Base-by-base conservation (phyloP, 1,284 basidiomycete species). In the Pseudozyma pruni region DNA sequence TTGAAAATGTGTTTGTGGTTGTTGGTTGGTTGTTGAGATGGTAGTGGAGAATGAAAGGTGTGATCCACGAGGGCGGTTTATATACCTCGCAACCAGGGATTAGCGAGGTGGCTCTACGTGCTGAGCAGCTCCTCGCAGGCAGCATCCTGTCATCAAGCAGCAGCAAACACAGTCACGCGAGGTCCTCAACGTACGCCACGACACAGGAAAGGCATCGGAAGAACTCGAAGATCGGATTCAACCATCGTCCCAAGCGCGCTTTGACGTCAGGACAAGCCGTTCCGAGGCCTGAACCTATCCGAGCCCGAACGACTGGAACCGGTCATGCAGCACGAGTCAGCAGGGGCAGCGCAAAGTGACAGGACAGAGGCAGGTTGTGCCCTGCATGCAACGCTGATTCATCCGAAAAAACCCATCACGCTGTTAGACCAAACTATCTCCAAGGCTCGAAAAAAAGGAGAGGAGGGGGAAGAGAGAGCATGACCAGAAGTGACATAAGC, bases 351-450 rank as follows among this genome's bases (percentile, higher is more conserved):
- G 49, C 48, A 52, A 48, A 38, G 16, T 60, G 57, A 60, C 45
- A 53, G 50, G 25, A 27, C 33, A 13, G n/a, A 19, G 20, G 33
- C 9, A 4, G 40, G 4, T 27, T n/a, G 14, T 16, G 11, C n/a
- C 33, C 7, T 32, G 38, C 61, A 57, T 63, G 61, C 54, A 42
- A 17, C 19, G 61, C 49, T 64, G 61, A 64, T 45, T 64, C 61
- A 34, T n/a, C 58, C 51, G 46, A 35, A 33, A 33, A 43, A 9
- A 27, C 8, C 9, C n/a, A 13, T 16, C 19, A n/a, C 22, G 3
- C 3, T 31, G 20, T 22, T 27, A 34, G 17, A 4, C 20, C 14
- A n/a, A 1, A 6, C 8, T 17, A 4, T 17, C 9, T 25, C 16
- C 35, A 48, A 48, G 35, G 39, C 9, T 37, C 17, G 10, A 43